Conservation (phyloP, 148 eudicot species). For the Camellia lanceoleosa region DNA sequence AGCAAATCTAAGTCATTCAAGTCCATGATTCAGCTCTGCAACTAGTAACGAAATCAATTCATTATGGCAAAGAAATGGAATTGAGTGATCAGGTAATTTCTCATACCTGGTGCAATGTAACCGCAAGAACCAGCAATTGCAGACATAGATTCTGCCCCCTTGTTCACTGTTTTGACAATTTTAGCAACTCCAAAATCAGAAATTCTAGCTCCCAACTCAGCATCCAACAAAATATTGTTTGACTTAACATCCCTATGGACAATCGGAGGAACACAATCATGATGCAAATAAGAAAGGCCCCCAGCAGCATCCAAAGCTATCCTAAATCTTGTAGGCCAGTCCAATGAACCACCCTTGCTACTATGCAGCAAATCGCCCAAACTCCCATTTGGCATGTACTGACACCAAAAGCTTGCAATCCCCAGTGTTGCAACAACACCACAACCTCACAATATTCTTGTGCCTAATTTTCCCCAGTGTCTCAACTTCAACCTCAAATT, state of each 20-base stretch:
- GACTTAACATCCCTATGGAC: slow-evolving; percentile 56
- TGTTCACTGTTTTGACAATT: slow-evolving; percentile 20
- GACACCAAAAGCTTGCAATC: slow-evolving; percentile 46
- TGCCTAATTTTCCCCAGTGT: slow-evolving; percentile 52
- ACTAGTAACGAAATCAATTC: not conserved
- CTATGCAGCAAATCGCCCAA: slow-evolving; percentile 44
- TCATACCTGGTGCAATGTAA: slow-evolving; percentile 56
- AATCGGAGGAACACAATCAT: slow-evolving; percentile 50
- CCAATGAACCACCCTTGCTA: slow-evolving; percentile 29
- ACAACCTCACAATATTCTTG: slow-evolving; percentile 47
- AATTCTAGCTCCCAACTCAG: slow-evolving; percentile 42
- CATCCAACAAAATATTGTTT: slow-evolving; percentile 46
- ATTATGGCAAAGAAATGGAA: not conserved
- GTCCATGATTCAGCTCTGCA: not conserved
- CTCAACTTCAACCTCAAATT: slow-evolving; percentile 46
- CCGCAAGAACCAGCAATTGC: slow-evolving; percentile 57
- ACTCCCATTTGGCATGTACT: slow-evolving; percentile 53
- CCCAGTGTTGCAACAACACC: slow-evolving; percentile 43
- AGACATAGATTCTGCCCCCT: slow-evolving; percentile 41
- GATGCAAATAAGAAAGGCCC: slow-evolving; percentile 56
- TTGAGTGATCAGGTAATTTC: not conserved
- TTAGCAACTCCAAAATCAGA: slow-evolving; percentile 59
- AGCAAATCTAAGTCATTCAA: not conserved
- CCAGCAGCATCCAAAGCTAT: slow-evolving; percentile 50
- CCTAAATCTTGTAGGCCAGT: slow-evolving; percentile 43